Conservation (phyloP, 768 basidiomycete genomes). For the Phlebiopsis flavidoalba region DNA sequence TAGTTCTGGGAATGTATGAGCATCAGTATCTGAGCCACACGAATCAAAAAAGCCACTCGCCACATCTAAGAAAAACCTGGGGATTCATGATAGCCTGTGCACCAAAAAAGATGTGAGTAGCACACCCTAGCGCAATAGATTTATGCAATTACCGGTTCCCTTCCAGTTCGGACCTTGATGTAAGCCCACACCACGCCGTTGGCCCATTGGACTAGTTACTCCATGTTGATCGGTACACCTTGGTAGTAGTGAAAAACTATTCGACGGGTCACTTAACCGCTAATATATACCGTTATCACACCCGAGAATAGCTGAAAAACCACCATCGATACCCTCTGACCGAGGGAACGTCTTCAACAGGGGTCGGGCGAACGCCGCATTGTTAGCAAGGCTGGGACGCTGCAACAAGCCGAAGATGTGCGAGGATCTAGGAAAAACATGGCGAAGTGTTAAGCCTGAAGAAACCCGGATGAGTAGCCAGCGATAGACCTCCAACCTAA, state of each 20-base stretch:
- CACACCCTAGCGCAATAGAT: not conserved
- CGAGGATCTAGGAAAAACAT: not conserved
- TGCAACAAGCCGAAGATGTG: constrained; percentile 3
- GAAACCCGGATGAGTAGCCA: too few species aligned
- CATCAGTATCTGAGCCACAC: not conserved
- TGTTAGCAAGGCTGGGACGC: too few species aligned
- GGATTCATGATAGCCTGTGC: constrained; percentile 35
- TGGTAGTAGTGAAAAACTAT: constrained; percentile 46
- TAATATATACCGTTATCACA: not conserved
- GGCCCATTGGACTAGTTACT: constrained; percentile 38
- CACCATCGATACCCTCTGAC: constrained; percentile 11
- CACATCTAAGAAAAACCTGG: constrained; percentile 33
- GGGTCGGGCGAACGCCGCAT: too few species aligned
- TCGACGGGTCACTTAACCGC: not conserved
- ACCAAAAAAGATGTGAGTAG: not conserved
- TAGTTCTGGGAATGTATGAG: constrained; percentile 33
- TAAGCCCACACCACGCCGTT: constrained; percentile 52
- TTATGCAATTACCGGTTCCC: constrained; percentile 37
- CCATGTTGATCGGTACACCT: constrained; percentile 46
- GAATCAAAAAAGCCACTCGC: not conserved
- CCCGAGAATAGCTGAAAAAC: not conserved
- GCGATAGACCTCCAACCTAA: too few species aligned
- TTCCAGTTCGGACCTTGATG: constrained; percentile 73
- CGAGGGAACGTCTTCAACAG: constrained; percentile 10
- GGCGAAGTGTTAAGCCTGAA: too few species aligned